phyloP scores from a whole-genome alignment of 2,329 filamentous ascomycete genomes.

The Lomentospora prolificans region DNA sequence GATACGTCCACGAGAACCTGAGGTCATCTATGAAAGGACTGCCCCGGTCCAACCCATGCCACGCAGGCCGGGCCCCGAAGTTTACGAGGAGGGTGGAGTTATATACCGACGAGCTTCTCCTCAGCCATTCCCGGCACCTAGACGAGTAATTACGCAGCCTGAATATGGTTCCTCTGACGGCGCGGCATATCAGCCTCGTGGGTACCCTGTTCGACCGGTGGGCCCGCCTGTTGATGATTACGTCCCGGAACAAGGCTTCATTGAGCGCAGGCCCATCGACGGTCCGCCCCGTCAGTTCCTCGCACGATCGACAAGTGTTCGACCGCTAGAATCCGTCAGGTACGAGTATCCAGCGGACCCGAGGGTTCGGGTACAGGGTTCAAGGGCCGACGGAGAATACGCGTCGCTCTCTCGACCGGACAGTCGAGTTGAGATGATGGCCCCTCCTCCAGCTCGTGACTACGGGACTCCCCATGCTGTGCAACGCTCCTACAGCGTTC shows the following conservation, averaged over 20 bases:
- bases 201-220: conserved; percentile 34
- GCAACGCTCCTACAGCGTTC: conserved; percentile 30
- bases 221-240: conserved; percentile 33
- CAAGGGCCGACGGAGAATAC: conserved; percentile 23
- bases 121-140: conserved; percentile 30
- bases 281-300: conserved; percentile 43
- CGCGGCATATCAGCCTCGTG: neutral
- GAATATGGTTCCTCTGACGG: conserved; percentile 37
- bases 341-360: conserved; percentile 28
- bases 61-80: conserved; percentile 34
- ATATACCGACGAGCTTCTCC: conserved; percentile 44
- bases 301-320: conserved; percentile 46
- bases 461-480: conserved; percentile 13
- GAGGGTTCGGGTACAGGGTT: conserved; percentile 35
- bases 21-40: conserved; percentile 55
- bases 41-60: conserved; percentile 40
- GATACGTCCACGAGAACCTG: conserved; percentile 33
- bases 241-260: conserved; percentile 33
- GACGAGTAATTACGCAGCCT: conserved; percentile 52
- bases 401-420: neutral
- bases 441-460: conserved; percentile 2
- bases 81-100: conserved; percentile 38
- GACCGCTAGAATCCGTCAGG: conserved; percentile 37
- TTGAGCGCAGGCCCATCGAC: conserved; percentile 31
- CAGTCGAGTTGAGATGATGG: conserved; percentile 5